Base-by-base conservation (phyloP, 257 asterid genomes). In the Salvia miltiorrhiza region DNA sequence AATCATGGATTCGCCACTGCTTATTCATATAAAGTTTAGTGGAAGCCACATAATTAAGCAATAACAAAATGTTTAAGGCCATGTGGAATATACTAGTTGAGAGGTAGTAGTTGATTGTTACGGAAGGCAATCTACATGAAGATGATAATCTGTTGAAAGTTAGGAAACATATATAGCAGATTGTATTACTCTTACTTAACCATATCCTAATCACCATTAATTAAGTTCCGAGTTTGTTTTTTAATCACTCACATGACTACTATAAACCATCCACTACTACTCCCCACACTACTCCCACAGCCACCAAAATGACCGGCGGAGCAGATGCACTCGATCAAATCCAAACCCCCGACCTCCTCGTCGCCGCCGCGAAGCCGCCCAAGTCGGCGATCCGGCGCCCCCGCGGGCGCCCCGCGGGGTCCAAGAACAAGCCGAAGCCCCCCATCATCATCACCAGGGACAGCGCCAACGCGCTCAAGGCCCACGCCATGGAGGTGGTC, bases 391-490 rank as follows among this genome's bases (percentile, higher is more conserved):
- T 21, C 4, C 87, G 95, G 40, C 67, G 96, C 55, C 90, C 93
- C 6, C 96, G 98, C 10, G 98, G 98, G 63, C 61, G 98, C 43
- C 98, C 98, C 4, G 83, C 96, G 0, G 98, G 98, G 13, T 92
- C 98, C 28, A 93, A 93, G 73, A 93, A 93, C 90, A 93, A 90
- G 77, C 98, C 98, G 4, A 93, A 93, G 65, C 93, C 98, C 16
- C 98, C 98, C 3, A 86, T 93, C 72, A 85, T 93, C 69, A 93
- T 93, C 82, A 86, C 97, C 1, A 50, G 97, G 67, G 98, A 93
- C 81, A 88, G 93, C 37, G 86, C 91, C 16, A 93, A 90, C 69
- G 86, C 96, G 8, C 85, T 93, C 37, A 76, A 83, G 41, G 97
- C 97, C 20, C 97, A 93, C 43, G 98, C 96, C 0, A 82, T 93